Base-by-base conservation (phyloP, 2,329 filamentous ascomycete genomes). In the Orbilia oligospora region DNA sequence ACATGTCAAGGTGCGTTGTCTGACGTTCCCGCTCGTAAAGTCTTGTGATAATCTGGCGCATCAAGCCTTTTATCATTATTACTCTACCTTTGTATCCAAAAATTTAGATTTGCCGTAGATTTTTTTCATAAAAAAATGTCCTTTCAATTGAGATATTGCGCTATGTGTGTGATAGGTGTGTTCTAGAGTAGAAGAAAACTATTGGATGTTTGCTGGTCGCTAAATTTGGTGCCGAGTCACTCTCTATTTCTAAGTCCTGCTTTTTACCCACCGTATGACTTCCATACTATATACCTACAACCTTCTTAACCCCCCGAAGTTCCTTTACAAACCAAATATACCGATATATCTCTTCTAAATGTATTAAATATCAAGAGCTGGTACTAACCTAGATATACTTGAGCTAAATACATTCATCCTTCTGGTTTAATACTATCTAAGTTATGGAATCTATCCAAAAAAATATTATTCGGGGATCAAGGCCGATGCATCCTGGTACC, bases 121-220 rank as follows among this genome's bases (percentile, higher is more conserved):
- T 46, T 1, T 20, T 46, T 46, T 18, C 12, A 27, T n/a, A n/a
- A n/a, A n/a, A n/a, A n/a, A n/a, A n/a, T 24, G 33, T 20, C 0
- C 30, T 41, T 30, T 10, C 24, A 58, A 14, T 18, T 4, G 33
- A 41, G 33, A 41, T 41, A 58, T 30, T 30, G 27, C 6, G 3
- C 5, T 5, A n/a, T n/a, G n/a, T n/a, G n/a, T n/a, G 14, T 27
- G 4, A 33, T 18, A 30, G 24, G 9, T 20, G 30, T 14, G 20
- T 61, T 61, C 44, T 24, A 10, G 36, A 14, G 56, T 9, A n/a
- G 20, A 61, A 27, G 14, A 44, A 61, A 61, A 27, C 36, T 24
- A 61, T 61, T 61, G 56, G 56, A 61, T 44, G 33, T 61, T 44
- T 36, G 48, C 56, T 16, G 18, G 33, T 27, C 33, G 56, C 56